phyloP scores from a whole-genome alignment of 2,329 filamentous ascomycete species.

The Colletotrichum sp. region DNA sequence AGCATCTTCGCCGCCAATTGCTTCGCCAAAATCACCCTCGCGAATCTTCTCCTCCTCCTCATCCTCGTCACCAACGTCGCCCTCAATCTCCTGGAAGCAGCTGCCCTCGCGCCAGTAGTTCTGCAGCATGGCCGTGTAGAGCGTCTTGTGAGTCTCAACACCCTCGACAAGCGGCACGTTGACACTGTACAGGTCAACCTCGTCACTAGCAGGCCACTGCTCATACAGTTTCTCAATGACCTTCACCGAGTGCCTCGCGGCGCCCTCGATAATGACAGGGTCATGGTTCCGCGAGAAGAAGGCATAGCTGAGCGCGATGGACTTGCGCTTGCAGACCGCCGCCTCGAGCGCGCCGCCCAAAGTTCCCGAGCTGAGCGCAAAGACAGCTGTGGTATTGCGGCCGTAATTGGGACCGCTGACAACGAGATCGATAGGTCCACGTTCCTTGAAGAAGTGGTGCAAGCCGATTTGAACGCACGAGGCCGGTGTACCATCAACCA shows the following conservation, averaged over 20 bases:
- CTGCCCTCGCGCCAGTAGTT: constrained; percentile 88
- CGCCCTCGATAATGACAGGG: constrained; percentile 77
- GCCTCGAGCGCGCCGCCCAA: constrained; percentile 80
- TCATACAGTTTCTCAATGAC: constrained; percentile 80
- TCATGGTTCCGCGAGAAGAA: constrained; percentile 90
- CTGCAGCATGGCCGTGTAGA: constrained; percentile 88
- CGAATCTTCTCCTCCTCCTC: constrained; percentile 78
- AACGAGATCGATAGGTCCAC: constrained; percentile 76
- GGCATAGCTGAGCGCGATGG: constrained; percentile 88
- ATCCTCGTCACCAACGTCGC: constrained; percentile 66
- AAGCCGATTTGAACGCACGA: constrained; percentile 83
- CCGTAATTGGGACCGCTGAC: constrained; percentile 85
- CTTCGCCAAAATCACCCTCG: constrained; percentile 61
- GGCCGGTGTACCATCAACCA: constrained; percentile 82
- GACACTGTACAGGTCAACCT: constrained; percentile 85
- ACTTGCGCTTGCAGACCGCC: constrained; percentile 69
- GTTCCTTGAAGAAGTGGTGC: constrained; percentile 77
- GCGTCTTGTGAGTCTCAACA: constrained; percentile 71
- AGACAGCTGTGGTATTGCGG: constrained; percentile 80
- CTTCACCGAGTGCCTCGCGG: constrained; percentile 74
- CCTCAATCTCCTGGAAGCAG: constrained; percentile 83
- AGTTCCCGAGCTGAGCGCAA: constrained; percentile 79
- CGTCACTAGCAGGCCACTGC: constrained; percentile 71
- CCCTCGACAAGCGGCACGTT: constrained; percentile 87
- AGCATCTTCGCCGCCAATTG: constrained; percentile 25